Percentiles rank a stretch among this genome's conserved stretches.
Evolutionary conservation across 1,284 basidiomycete species (phyloP).

Genomic region (Bondarzewia mesenterica): DNA sequence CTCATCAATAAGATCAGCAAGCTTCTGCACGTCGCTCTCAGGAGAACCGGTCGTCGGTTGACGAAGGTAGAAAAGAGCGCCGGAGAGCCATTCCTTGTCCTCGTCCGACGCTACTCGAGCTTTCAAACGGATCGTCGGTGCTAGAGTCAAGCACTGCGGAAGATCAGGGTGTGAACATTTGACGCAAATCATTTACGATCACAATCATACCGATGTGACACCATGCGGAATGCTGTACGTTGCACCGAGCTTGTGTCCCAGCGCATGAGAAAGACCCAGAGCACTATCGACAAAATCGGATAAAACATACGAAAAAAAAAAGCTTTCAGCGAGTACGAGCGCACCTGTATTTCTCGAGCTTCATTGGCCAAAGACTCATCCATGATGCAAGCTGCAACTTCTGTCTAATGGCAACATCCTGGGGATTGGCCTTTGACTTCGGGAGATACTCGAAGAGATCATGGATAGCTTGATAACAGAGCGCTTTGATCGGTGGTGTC

Average conservation of each 20-base stretch:
- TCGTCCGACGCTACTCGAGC: slow-evolving; percentile 44
- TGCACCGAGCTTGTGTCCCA: slow-evolving; percentile 73
- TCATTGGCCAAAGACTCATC: slow-evolving; percentile 72
- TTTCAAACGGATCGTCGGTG: slow-evolving; percentile 52
- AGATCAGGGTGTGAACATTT: too few species aligned
- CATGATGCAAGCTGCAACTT: slow-evolving; percentile 69
- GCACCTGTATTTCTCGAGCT: slow-evolving; percentile 46
- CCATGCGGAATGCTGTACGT: slow-evolving; percentile 75
- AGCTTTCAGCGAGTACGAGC: too few species aligned
- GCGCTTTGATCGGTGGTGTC: slow-evolving; percentile 52
- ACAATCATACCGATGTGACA: slow-evolving; percentile 56
- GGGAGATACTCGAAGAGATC: slow-evolving; percentile 74
- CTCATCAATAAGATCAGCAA: slow-evolving; percentile 48
- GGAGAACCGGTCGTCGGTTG: slow-evolving; percentile 50
- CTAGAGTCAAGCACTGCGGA: slow-evolving; percentile 65
- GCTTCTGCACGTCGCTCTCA: slow-evolving; percentile 46
- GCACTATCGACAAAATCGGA: slow-evolving; percentile 29
- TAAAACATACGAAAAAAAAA: background rate
- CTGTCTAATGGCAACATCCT: slow-evolving; percentile 52
- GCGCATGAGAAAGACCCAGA: slow-evolving; percentile 65
- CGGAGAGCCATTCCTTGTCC: slow-evolving; percentile 51
- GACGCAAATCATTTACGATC: background rate
- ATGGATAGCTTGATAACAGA: slow-evolving; percentile 57
- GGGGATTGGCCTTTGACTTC: slow-evolving; percentile 49
- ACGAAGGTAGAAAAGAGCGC: slow-evolving; percentile 45